Evolutionary conservation across 352 stramenopile species (phyloP), one percentile per base, ranked within the genome.

Genomic region (Globisporangium camurandrum): DNA sequence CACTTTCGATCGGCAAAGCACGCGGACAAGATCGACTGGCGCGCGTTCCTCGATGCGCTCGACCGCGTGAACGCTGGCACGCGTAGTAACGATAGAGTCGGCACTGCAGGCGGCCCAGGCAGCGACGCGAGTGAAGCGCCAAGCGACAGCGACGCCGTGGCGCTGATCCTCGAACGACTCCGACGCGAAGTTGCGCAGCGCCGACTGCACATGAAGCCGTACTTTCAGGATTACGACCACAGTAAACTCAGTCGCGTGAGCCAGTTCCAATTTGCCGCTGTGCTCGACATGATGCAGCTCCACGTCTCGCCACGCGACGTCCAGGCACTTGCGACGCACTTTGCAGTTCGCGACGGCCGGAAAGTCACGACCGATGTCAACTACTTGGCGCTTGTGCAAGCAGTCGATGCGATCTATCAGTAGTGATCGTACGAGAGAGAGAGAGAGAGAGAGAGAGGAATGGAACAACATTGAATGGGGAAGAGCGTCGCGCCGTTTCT

Each of bases 141-240:
- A 23, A 17, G n/a, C 19, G n/a, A n/a, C n/a, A 24, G 24, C 16
- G 51, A 52, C 30, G 62, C 73, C 10, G 51, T 75, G 4, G 46
- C 54, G n/a, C 56, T 49, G 2, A 51, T 86, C 0, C 46, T 90
- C 9, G 69, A 66, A 31, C 66, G 56, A 20, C 37, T 90, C 23
- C 70, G 71, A 2, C 63, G 55, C 22, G 72, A 85, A 42, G 72
- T 91, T 19, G 78, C 72, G 53, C 67, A 82, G 34, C 72, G 75
- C 1, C 72, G 79, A 2, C 41, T 91, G 19, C 72, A 91, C 63
- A 86, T 93, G 73, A 93, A 93, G 66, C 77, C 82, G 23, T 91
- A 90, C 59, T 91, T 89, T 59, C 75, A 91, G 56, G 79, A 93
- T 61, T 91, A 91, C 58, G 79, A 91, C 62, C 75, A 83, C 60